A percentile compares a stretch with the other conserved stretches of the same genome.
Conservation (phyloP, 139 green algal genomes). For the Pleodorina starrii region DNA sequence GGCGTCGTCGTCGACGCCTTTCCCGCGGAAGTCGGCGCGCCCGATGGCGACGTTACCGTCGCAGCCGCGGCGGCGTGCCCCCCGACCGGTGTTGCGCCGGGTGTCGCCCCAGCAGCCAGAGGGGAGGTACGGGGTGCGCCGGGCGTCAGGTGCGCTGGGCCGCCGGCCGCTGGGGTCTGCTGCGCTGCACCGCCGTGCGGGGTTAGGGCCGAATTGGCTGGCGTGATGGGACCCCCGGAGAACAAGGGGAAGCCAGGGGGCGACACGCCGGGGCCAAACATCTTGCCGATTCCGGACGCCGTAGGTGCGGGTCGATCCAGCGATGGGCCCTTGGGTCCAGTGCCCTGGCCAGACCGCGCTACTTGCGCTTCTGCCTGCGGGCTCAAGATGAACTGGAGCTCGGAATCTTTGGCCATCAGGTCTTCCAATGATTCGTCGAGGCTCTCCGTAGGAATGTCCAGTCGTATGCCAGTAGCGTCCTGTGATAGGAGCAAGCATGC, state of each 20-base stretch:
- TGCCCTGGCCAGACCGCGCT: not conserved
- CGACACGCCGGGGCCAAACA: not conserved
- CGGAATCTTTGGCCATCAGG: not conserved
- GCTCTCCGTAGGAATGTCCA: not conserved
- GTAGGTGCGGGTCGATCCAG: no score
- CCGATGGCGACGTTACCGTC: not conserved
- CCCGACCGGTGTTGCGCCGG: not conserved
- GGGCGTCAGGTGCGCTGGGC: not conserved
- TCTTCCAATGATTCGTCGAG: constrained; percentile 32
- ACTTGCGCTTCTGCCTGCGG: constrained; percentile 17
- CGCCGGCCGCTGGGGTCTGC: not conserved
- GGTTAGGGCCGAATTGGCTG: not conserved
- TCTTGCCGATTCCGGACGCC: not conserved
- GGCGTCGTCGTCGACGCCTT: not conserved
- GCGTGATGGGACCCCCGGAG: not conserved
- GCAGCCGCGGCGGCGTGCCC: not conserved
- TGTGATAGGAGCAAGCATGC: not conserved
- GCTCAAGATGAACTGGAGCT: constrained; percentile 18
- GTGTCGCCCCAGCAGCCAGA: not conserved
- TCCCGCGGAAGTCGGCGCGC: not conserved
- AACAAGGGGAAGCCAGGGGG: not conserved
- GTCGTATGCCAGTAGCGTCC: not conserved
- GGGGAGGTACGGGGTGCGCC: not conserved
- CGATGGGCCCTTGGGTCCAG: no score
- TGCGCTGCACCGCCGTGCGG: not conserved